phyloP scores from a whole-genome alignment of 805 yeast genomes.

The Metschnikowia gruessii region DNA sequence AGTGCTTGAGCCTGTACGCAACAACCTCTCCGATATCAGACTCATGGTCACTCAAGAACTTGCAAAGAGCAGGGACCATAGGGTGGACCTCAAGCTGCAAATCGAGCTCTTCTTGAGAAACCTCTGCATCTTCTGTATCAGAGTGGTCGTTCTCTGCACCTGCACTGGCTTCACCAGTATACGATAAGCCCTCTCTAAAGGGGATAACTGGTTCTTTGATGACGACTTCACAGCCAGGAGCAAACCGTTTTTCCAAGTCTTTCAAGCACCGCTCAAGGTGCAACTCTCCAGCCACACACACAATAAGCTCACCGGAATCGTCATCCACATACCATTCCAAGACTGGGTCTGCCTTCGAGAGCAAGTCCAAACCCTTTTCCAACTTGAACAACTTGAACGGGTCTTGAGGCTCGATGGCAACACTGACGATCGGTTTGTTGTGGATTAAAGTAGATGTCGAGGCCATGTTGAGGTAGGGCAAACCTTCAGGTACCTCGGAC shows the following conservation, averaged over 20 bases:
- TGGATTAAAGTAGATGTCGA: slow-evolving; percentile 46
- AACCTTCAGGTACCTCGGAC: slow-evolving; percentile 56
- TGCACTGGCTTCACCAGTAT: slow-evolving; percentile 30
- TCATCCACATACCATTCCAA: slow-evolving; percentile 77
- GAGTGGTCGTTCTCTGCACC: slow-evolving; percentile 18
- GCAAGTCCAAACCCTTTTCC: slow-evolving; percentile 71
- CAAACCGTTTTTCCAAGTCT: slow-evolving; percentile 87
- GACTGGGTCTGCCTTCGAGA: slow-evolving; percentile 92
- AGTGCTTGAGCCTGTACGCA: slow-evolving; percentile 14
- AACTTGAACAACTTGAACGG: slow-evolving; percentile 75
- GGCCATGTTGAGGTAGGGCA: slow-evolving; percentile 68
- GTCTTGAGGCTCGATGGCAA: slow-evolving; percentile 92
- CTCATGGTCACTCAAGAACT: slow-evolving; percentile 49
- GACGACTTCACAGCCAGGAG: slow-evolving; percentile 75
- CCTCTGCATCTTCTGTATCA: slow-evolving; percentile 17
- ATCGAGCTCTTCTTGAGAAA: slow-evolving; percentile 30
- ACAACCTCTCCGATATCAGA: slow-evolving; percentile 40
- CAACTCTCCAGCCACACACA: slow-evolving; percentile 95
- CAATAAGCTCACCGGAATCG: slow-evolving; percentile 88
- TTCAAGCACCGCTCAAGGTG: slow-evolving; percentile 93
- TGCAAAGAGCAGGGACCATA: slow-evolving; percentile 48
- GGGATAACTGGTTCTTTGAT: slow-evolving; percentile 94
- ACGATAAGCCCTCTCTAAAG: slow-evolving; percentile 78
- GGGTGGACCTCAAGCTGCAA: slow-evolving; percentile 58
- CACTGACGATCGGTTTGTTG: slow-evolving; percentile 89